Conservation (phyloP, 495 filamentous ascomycete genomes). For the Trichoderma asperelloides region DNA sequence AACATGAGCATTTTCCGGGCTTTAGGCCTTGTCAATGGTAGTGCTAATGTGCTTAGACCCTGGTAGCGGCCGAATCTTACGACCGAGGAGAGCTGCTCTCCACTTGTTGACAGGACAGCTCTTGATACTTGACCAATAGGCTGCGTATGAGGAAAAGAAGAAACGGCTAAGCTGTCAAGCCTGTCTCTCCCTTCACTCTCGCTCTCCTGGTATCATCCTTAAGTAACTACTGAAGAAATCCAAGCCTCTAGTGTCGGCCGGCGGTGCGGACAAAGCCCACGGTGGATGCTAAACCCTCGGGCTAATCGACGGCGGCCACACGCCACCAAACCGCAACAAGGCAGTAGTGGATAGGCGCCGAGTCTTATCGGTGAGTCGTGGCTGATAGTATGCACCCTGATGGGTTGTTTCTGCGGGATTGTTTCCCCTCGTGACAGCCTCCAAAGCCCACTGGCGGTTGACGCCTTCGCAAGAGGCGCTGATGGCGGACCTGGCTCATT, state of each 20-base stretch:
- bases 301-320: background rate
- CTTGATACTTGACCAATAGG: background rate
- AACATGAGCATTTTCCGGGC: background rate
- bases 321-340: background rate
- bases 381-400: background rate
- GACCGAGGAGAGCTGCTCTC: background rate
- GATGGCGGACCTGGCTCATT: background rate
- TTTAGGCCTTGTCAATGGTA: background rate
- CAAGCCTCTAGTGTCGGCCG: background rate
- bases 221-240: background rate
- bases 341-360: background rate
- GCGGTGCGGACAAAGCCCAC: background rate
- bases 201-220: background rate
- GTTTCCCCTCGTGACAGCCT: background rate
- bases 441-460: background rate
- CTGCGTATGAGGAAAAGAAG: background rate
- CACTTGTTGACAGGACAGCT: background rate
- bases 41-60: background rate
- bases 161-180: background rate
- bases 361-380: background rate
- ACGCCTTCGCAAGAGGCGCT: background rate
- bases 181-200: background rate
- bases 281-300: background rate
- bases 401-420: constrained; percentile 1
- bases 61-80: constrained; percentile 6